Percentiles rank a stretch among this genome's conserved stretches.
These are phyloP conservation scores for Psilocybe cyanescens DNA, from an alignment of 768 basidiomycete species.

Conservation along the genomic window DNA sequence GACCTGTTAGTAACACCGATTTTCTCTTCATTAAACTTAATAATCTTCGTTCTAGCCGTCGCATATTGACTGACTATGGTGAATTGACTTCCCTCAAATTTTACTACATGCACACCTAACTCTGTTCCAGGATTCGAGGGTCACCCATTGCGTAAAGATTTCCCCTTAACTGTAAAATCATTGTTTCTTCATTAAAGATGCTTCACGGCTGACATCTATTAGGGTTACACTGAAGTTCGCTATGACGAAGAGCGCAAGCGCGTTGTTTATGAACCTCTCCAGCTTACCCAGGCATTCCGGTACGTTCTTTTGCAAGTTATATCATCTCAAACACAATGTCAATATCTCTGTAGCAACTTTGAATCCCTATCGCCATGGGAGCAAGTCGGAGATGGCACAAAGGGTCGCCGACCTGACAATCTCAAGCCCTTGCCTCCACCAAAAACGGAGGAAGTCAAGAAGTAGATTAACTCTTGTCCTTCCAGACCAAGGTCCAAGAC, in stretches of 20 bases:
- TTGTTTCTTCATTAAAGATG: neutral
- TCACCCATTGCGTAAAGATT: constrained; percentile 96
- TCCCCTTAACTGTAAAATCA: constrained; percentile 85
- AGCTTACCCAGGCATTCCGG: constrained; percentile 98
- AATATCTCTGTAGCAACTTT: constrained; percentile 72
- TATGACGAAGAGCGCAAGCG: constrained; percentile 98
- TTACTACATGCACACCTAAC: constrained; percentile 6
- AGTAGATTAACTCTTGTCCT: constrained; percentile 46
- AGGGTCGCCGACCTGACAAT: constrained; percentile 61
- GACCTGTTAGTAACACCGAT: constrained; percentile 72
- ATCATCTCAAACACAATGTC: neutral
- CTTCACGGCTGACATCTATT: constrained; percentile 8
- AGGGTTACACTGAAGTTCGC: constrained; percentile 99
- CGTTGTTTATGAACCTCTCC: constrained; percentile 96
- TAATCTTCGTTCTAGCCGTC: constrained; percentile 60
- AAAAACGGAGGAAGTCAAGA: constrained; percentile 80
- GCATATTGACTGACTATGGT: constrained; percentile 98
- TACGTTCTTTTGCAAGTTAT: constrained; percentile 33
- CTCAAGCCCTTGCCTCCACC: constrained; percentile 80
- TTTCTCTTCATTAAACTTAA: neutral
- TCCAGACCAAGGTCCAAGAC: neutral
- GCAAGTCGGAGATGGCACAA: constrained; percentile 74
- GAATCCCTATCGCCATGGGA: constrained; percentile 95
- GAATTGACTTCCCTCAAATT: constrained; percentile 11
- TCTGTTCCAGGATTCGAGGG: constrained; percentile 82